Base-by-base conservation (phyloP, 2,329 filamentous ascomycete genomes). In the Cladobotryum protrusum region DNA sequence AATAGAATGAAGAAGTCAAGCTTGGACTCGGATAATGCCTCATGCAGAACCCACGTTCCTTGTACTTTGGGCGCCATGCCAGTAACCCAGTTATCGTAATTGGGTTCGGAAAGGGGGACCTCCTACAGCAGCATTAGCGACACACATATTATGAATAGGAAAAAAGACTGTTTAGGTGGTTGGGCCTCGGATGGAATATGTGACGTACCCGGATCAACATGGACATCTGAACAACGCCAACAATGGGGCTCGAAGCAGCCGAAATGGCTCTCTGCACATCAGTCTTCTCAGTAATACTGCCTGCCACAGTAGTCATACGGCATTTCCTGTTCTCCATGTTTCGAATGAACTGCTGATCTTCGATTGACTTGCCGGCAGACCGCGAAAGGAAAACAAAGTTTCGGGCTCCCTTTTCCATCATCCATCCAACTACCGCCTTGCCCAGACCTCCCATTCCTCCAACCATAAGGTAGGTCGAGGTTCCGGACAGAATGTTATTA, bases 161-260 rank as follows among this genome's bases (percentile, higher is more conserved):
- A 29, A 29, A 29, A 29, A 29, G 24, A 29, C 4, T 8, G 24
- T 9, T 9, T 8, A n/a, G n/a, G n/a, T n/a, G n/a, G 24, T 29
- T 29, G 24, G 24, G 11, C 6, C 24, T 9, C 11, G 24, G 7
- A 29, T 29, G 11, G 24, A 29, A 29, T 29, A 29, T 9, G 36
- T 18, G 36, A 15, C 36, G 7, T 39, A 18, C 36, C 14, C 36
- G 14, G 7, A 52, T 20, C 5, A 70, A 59, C 61, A 69, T 65
- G 3, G 68, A 67, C 7, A 67, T 66, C 29, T 71, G 63, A 3
- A 62, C 59, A 6, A 71, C 67, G 33, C 69, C 69, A 0, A 54
- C 61, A 19, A 71, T 61, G 0, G 61, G 60, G 4, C 67, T 65
- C 56, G 68, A 13, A 49, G 49, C 53, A 9, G 48, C 43, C 17